phyloP scores from a whole-genome alignment of 2,329 filamentous ascomycete species.

The Penicillium palitans region DNA sequence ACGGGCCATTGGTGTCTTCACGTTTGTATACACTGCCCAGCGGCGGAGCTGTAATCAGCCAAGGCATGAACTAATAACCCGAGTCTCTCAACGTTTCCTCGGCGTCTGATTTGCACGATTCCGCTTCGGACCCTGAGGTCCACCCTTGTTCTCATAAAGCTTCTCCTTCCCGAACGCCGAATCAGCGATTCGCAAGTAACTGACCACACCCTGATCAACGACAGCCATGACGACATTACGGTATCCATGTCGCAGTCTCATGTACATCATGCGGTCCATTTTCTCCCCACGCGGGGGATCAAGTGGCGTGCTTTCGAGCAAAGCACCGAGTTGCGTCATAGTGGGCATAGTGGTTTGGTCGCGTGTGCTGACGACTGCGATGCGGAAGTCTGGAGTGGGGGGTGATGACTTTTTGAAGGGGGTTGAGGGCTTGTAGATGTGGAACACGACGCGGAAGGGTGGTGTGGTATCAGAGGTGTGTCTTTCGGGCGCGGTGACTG shows the following conservation, averaged over 20 bases:
- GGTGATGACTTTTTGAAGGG: constrained; percentile 78
- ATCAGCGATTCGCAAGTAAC: constrained; percentile 80
- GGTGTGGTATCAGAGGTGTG: constrained; percentile 33
- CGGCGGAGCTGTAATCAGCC: background rate
- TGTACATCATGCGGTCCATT: constrained; percentile 61
- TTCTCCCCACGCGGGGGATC: constrained; percentile 58
- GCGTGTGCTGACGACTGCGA: constrained; percentile 78
- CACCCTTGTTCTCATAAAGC: constrained; percentile 57
- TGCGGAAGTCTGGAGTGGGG: constrained; percentile 75
- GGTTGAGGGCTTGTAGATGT: constrained; percentile 75
- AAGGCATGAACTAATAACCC: background rate
- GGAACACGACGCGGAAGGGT: constrained; percentile 72
- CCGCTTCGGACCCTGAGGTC: constrained; percentile 32
- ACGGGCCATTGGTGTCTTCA: background rate
- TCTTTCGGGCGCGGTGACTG: constrained; percentile 35
- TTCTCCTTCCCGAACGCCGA: constrained; percentile 74
- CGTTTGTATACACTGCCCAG: background rate
- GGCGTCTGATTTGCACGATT: constrained; percentile 24
- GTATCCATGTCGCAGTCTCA: constrained; percentile 78
- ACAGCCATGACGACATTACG: constrained; percentile 83
- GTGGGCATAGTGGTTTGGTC: constrained; percentile 68
- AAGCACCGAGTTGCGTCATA: constrained; percentile 65
- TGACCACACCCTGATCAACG: constrained; percentile 86
- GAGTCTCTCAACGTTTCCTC: constrained; percentile 32
- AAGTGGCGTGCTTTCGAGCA: constrained; percentile 73